Percentiles rank a stretch among this genome's conserved stretches.
Conservation (phyloP, 768 basidiomycete species). For the Boletus rex-veris region DNA sequence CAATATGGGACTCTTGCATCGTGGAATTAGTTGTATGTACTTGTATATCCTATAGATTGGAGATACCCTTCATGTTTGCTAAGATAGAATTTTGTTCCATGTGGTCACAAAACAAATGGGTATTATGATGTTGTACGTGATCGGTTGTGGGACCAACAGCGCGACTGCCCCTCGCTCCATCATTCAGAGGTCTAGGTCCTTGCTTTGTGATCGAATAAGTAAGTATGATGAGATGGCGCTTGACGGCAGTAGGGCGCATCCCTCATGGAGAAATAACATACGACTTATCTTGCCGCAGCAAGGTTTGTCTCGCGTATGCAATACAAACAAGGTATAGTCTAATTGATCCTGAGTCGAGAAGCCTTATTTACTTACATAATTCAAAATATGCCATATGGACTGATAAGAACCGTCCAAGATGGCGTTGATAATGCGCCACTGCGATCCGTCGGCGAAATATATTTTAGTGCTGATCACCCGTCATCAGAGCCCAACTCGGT, state of each 20-base stretch:
- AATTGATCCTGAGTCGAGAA: background rate
- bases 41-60: slow-evolving; percentile 18
- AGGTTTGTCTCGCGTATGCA: background rate
- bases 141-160: background rate
- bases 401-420: slow-evolving; percentile 6
- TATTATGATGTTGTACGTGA: slow-evolving; percentile 11
- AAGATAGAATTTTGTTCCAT: background rate
- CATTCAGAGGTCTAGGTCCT: background rate
- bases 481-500: too few species aligned
- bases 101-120: background rate
- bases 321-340: slow-evolving; percentile 8
- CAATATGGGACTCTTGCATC: slow-evolving; percentile 12
- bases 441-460: background rate
- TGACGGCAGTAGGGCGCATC: background rate
- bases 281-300: background rate
- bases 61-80: slow-evolving; percentile 20
- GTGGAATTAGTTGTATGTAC: slow-evolving; percentile 21
- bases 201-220: background rate
- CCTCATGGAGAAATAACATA: slow-evolving; percentile 5
- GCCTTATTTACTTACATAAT: background rate
- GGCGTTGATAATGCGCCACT: slow-evolving; percentile 10
- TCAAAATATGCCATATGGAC: background rate
- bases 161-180: background rate
- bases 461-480: too few species aligned
- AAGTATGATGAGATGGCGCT: background rate